Evolutionary conservation across 2,329 filamentous ascomycete genomes (phyloP).

Genomic region (Shiraia sp.): DNA sequence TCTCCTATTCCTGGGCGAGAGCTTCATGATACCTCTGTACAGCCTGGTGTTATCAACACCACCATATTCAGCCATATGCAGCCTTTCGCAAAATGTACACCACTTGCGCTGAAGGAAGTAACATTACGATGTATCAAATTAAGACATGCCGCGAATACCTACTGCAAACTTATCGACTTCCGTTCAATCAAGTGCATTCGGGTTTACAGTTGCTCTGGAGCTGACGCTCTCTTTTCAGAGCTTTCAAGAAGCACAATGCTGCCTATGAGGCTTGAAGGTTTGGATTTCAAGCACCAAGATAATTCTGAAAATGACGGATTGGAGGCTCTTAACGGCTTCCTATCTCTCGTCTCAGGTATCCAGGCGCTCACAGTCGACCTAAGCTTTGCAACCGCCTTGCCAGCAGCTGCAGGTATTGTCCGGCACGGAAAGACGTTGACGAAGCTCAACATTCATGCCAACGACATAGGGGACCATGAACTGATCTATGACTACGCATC

Average conservation of each 20-base stretch:
- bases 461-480: constrained; percentile 48
- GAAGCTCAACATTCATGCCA: constrained; percentile 50
- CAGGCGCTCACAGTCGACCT: constrained; percentile 51
- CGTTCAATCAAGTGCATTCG: constrained; percentile 48
- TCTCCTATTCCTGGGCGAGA: constrained; percentile 43
- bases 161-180: constrained; percentile 54
- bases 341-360: constrained; percentile 52
- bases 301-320: constrained; percentile 53
- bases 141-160: constrained; percentile 53
- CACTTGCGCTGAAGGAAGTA: constrained; percentile 50
- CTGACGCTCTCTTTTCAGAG: constrained; percentile 52
- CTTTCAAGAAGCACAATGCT: constrained; percentile 51
- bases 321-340: constrained; percentile 52
- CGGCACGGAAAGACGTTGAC: constrained; percentile 53
- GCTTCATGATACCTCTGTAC: constrained; percentile 53
- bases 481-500: constrained; percentile 49
- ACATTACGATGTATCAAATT: constrained; percentile 51
- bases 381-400: constrained; percentile 46
- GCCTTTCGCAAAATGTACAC: constrained; percentile 52
- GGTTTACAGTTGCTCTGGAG: constrained; percentile 51
- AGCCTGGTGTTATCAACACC: constrained; percentile 51
- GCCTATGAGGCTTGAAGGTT: constrained; percentile 49
- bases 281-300: constrained; percentile 54
- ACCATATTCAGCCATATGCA: constrained; percentile 53
- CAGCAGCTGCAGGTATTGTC: constrained; percentile 48